Percentiles rank a stretch among this genome's conserved stretches.
Conservation (phyloP, 306 rosid species). For the Cucumis cinereus region DNA sequence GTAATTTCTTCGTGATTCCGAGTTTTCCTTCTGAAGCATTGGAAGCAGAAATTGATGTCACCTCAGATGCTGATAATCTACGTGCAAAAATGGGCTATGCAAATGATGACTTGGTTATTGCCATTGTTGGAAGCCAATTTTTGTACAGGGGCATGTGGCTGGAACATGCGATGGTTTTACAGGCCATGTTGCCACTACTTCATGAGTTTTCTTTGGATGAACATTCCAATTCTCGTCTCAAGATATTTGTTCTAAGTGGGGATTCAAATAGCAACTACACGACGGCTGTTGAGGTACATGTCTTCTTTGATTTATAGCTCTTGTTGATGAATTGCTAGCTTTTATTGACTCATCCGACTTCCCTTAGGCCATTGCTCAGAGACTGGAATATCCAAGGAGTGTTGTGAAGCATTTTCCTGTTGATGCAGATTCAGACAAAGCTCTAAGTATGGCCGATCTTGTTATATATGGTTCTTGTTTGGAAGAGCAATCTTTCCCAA, state of each 20-base stretch:
- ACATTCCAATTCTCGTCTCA: constrained; percentile 35
- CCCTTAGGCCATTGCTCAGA: constrained; percentile 52
- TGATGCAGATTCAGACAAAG: constrained; percentile 42
- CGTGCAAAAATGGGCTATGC: constrained; percentile 47
- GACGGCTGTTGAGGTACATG: constrained; percentile 54
- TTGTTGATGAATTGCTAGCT: constrained; percentile 8
- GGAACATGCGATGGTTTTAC: constrained; percentile 79
- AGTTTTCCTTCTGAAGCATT: constrained; percentile 65
- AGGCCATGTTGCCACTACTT: constrained; percentile 59
- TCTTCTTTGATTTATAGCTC: constrained; percentile 1
- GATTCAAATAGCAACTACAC: constrained; percentile 64
- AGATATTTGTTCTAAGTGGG: constrained; percentile 55
- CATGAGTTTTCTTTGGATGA: constrained; percentile 29
- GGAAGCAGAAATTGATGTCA: constrained; percentile 47
- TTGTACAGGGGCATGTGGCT: constrained; percentile 83
- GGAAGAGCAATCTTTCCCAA: constrained; percentile 79
- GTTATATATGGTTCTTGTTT: constrained; percentile 81
- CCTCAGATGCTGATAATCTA: constrained; percentile 32
- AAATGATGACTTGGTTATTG: constrained; percentile 51
- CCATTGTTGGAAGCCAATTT: constrained; percentile 82
- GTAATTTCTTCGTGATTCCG: constrained; percentile 83
- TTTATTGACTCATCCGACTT: constrained; percentile 19
- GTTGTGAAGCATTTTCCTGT: constrained; percentile 57
- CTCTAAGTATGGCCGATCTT: constrained; percentile 47
- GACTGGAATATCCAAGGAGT: constrained; percentile 69